Conservation (phyloP, 257 asterid genomes). For the Fraxinus quadrangulata region DNA sequence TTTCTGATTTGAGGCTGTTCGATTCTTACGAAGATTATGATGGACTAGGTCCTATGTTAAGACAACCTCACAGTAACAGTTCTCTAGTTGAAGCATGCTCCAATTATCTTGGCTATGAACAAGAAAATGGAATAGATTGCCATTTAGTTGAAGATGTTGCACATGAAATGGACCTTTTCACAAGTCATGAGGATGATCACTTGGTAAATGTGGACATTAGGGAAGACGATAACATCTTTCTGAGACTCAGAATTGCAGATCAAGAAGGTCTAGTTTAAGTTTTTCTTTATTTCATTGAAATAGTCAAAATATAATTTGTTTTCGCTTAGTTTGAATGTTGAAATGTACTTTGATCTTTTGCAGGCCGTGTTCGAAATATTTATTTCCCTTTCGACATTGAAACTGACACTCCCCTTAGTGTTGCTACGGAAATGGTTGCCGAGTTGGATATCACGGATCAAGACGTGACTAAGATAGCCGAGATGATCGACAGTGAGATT, state of each 20-base stretch:
- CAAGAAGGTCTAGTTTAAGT: slow-evolving; percentile 38
- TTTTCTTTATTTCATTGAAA: background rate
- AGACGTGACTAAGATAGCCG: slow-evolving; percentile 50
- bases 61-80: background rate
- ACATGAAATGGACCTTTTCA: slow-evolving; percentile 45
- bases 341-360: slow-evolving; percentile 13
- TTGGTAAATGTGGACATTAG: slow-evolving; percentile 43
- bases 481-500: slow-evolving; percentile 57
- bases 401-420: slow-evolving; percentile 47
- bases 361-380: slow-evolving; percentile 54
- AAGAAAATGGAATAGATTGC: slow-evolving; percentile 37
- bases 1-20: slow-evolving; percentile 25
- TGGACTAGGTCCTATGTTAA: slow-evolving; percentile 26
- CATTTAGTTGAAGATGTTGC: slow-evolving; percentile 39
- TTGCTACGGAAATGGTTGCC: slow-evolving; percentile 59
- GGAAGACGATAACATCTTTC: slow-evolving; percentile 47
- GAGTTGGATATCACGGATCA: slow-evolving; percentile 55
- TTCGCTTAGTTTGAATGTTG: slow-evolving; percentile 1
- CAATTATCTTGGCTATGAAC: slow-evolving; percentile 39
- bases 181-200: slow-evolving; percentile 38
- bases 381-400: slow-evolving; percentile 53
- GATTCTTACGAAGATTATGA: slow-evolving; percentile 31
- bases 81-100: slow-evolving; percentile 30
- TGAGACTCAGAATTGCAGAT: slow-evolving; percentile 57
- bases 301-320: background rate